A percentile compares a stretch with the other conserved stretches of the same genome.
Evolutionary conservation across 306 rosid species (phyloP).

Genomic region (Quercus ilex): DNA sequence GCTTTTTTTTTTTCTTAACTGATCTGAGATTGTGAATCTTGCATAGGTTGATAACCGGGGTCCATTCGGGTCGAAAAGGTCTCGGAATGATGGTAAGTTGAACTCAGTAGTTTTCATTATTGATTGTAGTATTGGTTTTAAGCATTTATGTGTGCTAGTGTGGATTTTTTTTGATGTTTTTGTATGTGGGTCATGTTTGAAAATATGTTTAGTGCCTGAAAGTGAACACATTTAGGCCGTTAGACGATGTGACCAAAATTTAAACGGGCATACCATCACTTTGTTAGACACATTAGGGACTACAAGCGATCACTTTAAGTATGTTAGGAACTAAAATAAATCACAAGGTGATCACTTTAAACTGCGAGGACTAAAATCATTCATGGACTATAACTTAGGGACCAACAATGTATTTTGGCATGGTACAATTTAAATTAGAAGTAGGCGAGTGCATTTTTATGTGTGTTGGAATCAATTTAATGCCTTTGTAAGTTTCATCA

Average conservation of each 20-base stretch:
- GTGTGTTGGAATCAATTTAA: not conserved
- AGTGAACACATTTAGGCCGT: too few species aligned
- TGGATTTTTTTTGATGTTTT: not conserved
- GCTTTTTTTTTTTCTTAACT: not conserved
- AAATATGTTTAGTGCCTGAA: not conserved
- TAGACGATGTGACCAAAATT: too few species aligned
- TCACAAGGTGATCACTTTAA: too few species aligned
- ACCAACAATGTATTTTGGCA: too few species aligned
- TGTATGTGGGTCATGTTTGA: not conserved
- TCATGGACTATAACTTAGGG: too few species aligned
- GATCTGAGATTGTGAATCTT: not conserved
- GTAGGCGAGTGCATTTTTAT: too few species aligned
- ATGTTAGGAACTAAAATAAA: too few species aligned
- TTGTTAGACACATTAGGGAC: too few species aligned
- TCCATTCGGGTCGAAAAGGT: slow-evolving; percentile 42
- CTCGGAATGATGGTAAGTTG: slow-evolving; percentile 34
- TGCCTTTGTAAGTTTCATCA: not conserved
- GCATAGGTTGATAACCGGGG: slow-evolving; percentile 37
- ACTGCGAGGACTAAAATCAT: too few species aligned
- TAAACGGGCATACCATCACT: too few species aligned
- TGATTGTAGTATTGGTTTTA: not conserved
- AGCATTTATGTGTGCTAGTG: not conserved
- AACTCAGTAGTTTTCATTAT: not conserved
- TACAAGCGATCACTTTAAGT: too few species aligned
- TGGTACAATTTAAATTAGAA: too few species aligned